Evolutionary conservation across 768 basidiomycete genomes (phyloP).

Genomic region (Leccinellum rugosiceps): DNA sequence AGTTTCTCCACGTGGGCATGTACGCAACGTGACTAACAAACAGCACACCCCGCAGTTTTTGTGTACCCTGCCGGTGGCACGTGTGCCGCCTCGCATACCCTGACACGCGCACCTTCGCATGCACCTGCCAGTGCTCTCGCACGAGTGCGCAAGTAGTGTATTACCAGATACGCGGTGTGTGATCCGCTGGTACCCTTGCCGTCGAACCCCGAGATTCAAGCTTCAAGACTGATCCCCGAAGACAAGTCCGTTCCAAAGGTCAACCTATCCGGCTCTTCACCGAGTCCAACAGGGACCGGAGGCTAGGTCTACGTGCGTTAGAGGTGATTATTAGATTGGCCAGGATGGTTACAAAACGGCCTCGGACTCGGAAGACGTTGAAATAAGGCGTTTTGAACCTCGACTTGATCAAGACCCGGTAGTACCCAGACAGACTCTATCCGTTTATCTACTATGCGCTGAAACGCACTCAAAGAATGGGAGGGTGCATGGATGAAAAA

Average conservation of each 20-base stretch:
- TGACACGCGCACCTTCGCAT: no score
- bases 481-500: conserved; percentile 89
- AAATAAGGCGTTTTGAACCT: conserved; percentile 80
- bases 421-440: conserved; percentile 94
- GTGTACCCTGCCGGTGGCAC: no score
- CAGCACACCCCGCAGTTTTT: no score
- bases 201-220: conserved; percentile 35
- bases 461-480: conserved; percentile 95
- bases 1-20: no score
- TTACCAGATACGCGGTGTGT: no score
- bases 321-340: conserved; percentile 71
- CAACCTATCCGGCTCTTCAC: conserved; percentile 95
- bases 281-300: conserved; percentile 91
- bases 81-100: no score
- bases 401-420: conserved; percentile 75
- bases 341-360: conserved; percentile 95
- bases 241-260: conserved; percentile 85
- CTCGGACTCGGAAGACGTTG: conserved; percentile 83
- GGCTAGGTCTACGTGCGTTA: conserved; percentile 87
- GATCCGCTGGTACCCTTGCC: no score
- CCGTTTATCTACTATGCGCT: conserved; percentile 95
- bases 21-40: no score
- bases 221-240: conserved; percentile 42
- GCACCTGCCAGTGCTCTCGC: no score
- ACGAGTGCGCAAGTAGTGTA: no score